Evolutionary conservation across 176 grass and related monocot genomes (phyloP).

Genomic region (Panicum miliaceum): DNA sequence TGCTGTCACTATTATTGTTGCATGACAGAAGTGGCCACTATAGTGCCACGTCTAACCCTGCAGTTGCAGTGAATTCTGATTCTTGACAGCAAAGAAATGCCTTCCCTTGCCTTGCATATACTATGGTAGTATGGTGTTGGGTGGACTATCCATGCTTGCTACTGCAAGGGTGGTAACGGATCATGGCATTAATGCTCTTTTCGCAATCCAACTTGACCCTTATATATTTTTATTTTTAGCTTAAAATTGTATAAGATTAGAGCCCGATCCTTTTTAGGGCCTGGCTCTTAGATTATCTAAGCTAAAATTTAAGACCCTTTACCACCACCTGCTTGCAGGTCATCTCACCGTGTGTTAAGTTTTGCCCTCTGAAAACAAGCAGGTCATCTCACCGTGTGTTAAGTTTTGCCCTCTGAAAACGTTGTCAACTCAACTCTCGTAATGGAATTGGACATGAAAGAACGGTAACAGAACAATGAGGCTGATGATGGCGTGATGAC

Average conservation of each 20-base stretch:
- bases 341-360: neutral
- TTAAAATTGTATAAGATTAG: too few species aligned
- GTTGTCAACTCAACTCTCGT: neutral
- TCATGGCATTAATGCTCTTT: too few species aligned
- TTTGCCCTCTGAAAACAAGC: too few species aligned
- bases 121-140: neutral
- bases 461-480: neutral
- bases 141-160: neutral
- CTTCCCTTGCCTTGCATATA: conserved; percentile 22
- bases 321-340: neutral
- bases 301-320: too few species aligned
- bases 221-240: too few species aligned
- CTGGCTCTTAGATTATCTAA: too few species aligned
- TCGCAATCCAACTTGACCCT: too few species aligned
- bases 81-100: conserved; percentile 18
- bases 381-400: neutral
- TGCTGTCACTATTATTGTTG: neutral
- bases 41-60: neutral
- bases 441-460: neutral
- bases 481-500: neutral
- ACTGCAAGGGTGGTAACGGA: too few species aligned
- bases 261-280: too few species aligned
- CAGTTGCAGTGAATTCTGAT: neutral
- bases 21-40: neutral
- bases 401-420: neutral